Evolutionary conservation across 2,329 filamentous ascomycete species (phyloP), one percentile per base, ranked within the genome.

Genomic region (Hypoxylon sp.): DNA sequence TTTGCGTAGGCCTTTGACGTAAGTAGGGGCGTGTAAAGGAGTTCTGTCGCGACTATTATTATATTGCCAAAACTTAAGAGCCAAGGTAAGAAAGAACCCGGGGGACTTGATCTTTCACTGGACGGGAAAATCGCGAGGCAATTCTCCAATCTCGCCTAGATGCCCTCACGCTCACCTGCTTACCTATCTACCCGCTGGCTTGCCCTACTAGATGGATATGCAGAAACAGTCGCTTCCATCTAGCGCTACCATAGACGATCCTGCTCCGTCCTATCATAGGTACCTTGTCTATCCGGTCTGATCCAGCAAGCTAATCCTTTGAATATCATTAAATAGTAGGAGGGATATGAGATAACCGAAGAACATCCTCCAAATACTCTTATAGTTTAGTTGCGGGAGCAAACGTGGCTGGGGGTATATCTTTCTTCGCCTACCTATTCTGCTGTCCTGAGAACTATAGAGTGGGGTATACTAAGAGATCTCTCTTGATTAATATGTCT

Each of bases 381-480:
- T n/a, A n/a, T 13, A 37, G 6, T n/a, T 14, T 2, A 5, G 14
- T 37, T 14, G 13, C 6, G 3, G n/a, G 13, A 5, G 3, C 35
- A n/a, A 37, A n/a, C 13, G 11, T 20, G 20, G 40, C 2, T 44
- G 17, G 35, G 5, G 35, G 35, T 27, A 22, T 55, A 44, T 55
- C 31, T 55, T 42, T 27, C 20, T 31, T 30, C 10, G n/a, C 35
- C 22, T 27, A 27, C n/a, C n/a, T 3, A 22, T 37, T 17, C 14
- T 7, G 31, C 6, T 37, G 20, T n/a, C 17, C 25, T 40, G 27
- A 55, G 3, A 20, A 40, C 35, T 54, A 25, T 44, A 30, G 25
- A 55, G 53, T 30, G 14, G 14, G n/a, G 35, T 55, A 55, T 44
- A 55, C 20, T 30, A 22, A 44, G 22, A 17, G 17, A 42, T 30